phyloP scores from a whole-genome alignment of 495 filamentous ascomycete species.

The Aspergillus nanangensis region DNA sequence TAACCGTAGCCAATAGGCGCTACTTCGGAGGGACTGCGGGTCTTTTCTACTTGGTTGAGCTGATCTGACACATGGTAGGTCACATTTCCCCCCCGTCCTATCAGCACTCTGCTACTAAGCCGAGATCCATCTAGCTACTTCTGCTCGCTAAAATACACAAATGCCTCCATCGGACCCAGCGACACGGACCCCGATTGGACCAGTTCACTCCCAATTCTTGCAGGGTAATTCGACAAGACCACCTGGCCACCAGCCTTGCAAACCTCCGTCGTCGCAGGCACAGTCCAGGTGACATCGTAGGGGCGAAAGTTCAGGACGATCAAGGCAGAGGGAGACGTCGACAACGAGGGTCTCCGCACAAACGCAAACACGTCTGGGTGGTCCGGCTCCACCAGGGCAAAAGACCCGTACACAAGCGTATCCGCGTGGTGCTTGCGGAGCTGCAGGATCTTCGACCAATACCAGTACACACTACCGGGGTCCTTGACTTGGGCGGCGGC shows the following conservation, averaged over 20 bases:
- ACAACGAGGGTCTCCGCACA: background rate
- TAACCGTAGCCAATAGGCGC: too few species aligned
- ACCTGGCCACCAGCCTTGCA: background rate
- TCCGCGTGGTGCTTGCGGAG: slow-evolving; percentile 38
- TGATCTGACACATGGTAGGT: too few species aligned
- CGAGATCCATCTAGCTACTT: too few species aligned
- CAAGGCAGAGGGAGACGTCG: background rate
- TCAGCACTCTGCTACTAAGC: too few species aligned
- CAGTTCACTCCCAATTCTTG: background rate
- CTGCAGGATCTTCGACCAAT: slow-evolving; percentile 35
- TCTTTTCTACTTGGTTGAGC: too few species aligned
- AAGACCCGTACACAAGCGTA: slow-evolving; percentile 6
- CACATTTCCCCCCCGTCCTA: too few species aligned
- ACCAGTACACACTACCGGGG: slow-evolving; percentile 28
- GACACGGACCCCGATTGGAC: background rate
- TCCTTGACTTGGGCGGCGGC: slow-evolving; percentile 32
- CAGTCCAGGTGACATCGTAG: background rate
- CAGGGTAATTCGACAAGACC: slow-evolving; percentile 1
- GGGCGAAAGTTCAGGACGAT: slow-evolving; percentile 7
- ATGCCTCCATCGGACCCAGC: background rate
- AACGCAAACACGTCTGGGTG: slow-evolving; percentile 4
- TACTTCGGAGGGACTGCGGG: too few species aligned
- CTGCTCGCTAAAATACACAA: background rate
- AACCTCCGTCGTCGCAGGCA: background rate
- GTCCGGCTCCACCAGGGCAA: slow-evolving; percentile 2